Evolutionary conservation across 495 filamentous ascomycete genomes (phyloP), one percentile per base, ranked within the genome.

Genomic region (Lineolata rhizophorae): DNA sequence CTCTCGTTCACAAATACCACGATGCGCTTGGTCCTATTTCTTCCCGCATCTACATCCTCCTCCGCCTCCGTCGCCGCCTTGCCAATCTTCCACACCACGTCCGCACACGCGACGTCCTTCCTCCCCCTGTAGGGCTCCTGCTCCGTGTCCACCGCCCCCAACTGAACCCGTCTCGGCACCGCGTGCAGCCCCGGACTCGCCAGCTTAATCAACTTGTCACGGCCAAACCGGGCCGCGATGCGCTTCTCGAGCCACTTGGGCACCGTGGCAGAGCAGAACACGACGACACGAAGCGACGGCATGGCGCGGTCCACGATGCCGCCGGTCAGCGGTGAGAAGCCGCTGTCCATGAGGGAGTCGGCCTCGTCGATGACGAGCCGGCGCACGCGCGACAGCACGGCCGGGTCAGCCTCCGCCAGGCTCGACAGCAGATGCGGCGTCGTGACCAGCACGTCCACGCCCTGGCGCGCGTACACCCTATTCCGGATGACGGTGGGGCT

Each of bases 1-100:
- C 90, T 74, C 60, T 94, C 81, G 51, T 97, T 97, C 49, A 97
- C 90, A 43, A 97, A 97, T 0, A 97, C 85, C 37, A 97, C 66
- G 43, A 95, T 73, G 33, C 76, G 77, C 56, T 84, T 91, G 13
- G 76, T 56, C 32, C 75, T 72, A n/a, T 54, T 51, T 16, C 54
- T 46, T 18, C 51, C 41, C 2, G 52, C 54, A 29, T 65, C 65
- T 18, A 45, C 49, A 9, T 46, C 35, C 25, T 57, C 53, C 16
- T 35, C 39, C 12, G 44, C 34, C 18, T 59, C 61, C 20, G 64
- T 62, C 8, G 68, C 71, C 8, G 78, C 67, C 51, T 81, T 84
- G 37, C 81, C 83, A 40, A 97, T 90, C 11, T 75, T 72, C 72
- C 79, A 94, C 44, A 97, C 83, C 5, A 74, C 74, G 44, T 95